Conservation (phyloP, 208 protist species). For the Trypanosoma theileri region DNA sequence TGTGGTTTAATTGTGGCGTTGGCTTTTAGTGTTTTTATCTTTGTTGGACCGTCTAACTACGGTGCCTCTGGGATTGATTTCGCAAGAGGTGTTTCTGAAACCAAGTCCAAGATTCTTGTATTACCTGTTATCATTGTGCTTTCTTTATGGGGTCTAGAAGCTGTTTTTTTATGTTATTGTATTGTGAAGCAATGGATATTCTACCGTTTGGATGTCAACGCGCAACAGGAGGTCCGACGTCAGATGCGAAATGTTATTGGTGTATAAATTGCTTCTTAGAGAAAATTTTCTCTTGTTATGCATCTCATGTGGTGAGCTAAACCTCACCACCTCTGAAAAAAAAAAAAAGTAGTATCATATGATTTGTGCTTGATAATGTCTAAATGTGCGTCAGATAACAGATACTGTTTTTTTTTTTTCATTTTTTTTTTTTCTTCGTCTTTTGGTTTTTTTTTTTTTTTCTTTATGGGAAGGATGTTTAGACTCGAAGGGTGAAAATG, state of each 20-base stretch:
- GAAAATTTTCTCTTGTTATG: too few relatives aligned
- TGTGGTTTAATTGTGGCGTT: slow-evolving; percentile 57
- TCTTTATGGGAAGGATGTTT: too few relatives aligned
- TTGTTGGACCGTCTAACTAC: slow-evolving; percentile 45
- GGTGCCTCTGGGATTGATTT: slow-evolving; percentile 58
- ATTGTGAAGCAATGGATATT: slow-evolving; percentile 52
- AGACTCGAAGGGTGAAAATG: too few relatives aligned
- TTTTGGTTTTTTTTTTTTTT: too few relatives aligned
- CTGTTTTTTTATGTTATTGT: slow-evolving; percentile 45
- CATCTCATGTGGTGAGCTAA: too few relatives aligned
- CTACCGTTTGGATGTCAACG: slow-evolving; percentile 65
- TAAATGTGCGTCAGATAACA: too few relatives aligned
- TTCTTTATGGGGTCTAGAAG: slow-evolving; percentile 48
- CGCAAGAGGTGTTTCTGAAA: slow-evolving; percentile 33
- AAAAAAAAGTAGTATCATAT: too few relatives aligned
- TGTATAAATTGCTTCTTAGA: slow-evolving; percentile 2
- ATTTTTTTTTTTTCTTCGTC: too few relatives aligned
- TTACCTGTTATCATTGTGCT: slow-evolving; percentile 52
- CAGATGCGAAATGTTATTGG: slow-evolving; percentile 27
- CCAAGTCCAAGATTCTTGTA: slow-evolving; percentile 32
- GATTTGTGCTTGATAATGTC: too few relatives aligned
- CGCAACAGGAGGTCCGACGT: slow-evolving; percentile 37
- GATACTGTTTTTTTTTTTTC: too few relatives aligned
- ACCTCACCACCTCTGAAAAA: not conserved
- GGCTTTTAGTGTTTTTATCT: slow-evolving; percentile 48